Percentiles rank a stretch among this genome's conserved stretches.
These are phyloP conservation scores for Erythrophleum ivorense DNA, from an alignment of 331 rosid genomes.

Conservation along the genomic window DNA sequence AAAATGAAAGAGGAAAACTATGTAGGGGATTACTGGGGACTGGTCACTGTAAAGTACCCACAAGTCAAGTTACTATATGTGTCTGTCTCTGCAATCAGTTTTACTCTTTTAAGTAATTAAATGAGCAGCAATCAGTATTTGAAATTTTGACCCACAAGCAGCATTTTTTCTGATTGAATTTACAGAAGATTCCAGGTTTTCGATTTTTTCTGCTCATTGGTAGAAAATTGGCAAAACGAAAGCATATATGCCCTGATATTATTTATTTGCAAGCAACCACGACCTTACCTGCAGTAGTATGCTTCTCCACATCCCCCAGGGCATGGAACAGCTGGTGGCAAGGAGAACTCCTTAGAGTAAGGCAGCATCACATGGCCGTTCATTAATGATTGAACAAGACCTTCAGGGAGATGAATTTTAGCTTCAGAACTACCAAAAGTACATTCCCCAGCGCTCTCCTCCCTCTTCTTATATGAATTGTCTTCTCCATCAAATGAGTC, in stretches of 20 bases:
- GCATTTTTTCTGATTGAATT: constrained; percentile 18
- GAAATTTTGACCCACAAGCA: neutral
- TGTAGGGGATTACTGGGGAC: neutral
- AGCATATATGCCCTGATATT: neutral
- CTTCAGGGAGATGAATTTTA: constrained; percentile 59
- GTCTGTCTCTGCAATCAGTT: neutral
- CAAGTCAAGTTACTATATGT: neutral
- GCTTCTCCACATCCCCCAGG: constrained; percentile 80
- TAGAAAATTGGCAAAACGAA: constrained; percentile 24
- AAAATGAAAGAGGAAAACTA: neutral
- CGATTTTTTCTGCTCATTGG: constrained; percentile 2
- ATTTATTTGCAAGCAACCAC: constrained; percentile 26
- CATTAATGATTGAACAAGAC: constrained; percentile 74
- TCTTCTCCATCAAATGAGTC: constrained; percentile 64
- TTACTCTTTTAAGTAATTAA: neutral
- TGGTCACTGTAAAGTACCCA: neutral
- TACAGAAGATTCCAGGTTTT: constrained; percentile 8
- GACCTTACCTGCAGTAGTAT: constrained; percentile 76
- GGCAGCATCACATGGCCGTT: constrained; percentile 67
- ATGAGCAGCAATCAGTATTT: constrained; percentile 15
- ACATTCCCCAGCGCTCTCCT: constrained; percentile 43
- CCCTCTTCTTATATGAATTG: constrained; percentile 4
- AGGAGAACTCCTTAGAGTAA: constrained; percentile 61
- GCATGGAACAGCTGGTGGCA: constrained; percentile 70
- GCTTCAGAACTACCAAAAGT: constrained; percentile 56